These are phyloP conservation scores for Funneliformis geosporum DNA, from an alignment of 192 early-diverging fungal genomes.

Conservation along the genomic window DNA sequence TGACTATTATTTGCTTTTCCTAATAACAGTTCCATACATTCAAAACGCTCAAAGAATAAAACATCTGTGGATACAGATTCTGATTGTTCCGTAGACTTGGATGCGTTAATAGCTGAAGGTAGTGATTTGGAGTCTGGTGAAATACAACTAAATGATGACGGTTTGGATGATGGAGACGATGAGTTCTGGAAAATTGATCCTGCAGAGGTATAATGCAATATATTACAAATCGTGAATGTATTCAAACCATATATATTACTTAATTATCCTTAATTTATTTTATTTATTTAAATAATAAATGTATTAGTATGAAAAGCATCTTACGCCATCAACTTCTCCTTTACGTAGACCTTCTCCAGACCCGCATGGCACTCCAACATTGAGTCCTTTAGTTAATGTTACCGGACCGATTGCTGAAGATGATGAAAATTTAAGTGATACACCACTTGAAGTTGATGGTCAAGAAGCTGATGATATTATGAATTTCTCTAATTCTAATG, in stretches of 20 bases:
- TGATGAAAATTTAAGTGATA: slow-evolving; percentile 31
- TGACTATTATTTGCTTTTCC: background rate
- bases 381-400: background rate
- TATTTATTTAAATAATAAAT: background rate
- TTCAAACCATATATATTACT: slow-evolving; percentile 7
- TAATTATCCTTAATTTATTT: background rate
- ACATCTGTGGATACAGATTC: background rate
- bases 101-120: background rate
- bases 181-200: slow-evolving; percentile 32
- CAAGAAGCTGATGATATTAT: slow-evolving; percentile 33
- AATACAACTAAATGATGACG: slow-evolving; percentile 7
- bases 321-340: slow-evolving; percentile 26
- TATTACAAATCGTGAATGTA: background rate
- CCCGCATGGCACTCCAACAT: background rate
- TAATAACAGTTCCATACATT: background rate
- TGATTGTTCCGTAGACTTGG: slow-evolving; percentile 28
- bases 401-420: slow-evolving; percentile 3
- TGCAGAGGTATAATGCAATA: slow-evolving; percentile 19
- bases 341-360: slow-evolving; percentile 24
- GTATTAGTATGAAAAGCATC: slow-evolving; percentile 15
- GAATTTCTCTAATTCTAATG: background rate
- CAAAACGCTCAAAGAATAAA: background rate
- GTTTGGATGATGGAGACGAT: slow-evolving; percentile 17
- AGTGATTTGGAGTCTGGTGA: slow-evolving; percentile 29
- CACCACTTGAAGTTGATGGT: slow-evolving; percentile 7